A percentile compares a stretch with the other conserved stretches of the same genome.
Conservation (phyloP, 2,329 filamentous ascomycete species). For the Ceratocystis huliohia region DNA sequence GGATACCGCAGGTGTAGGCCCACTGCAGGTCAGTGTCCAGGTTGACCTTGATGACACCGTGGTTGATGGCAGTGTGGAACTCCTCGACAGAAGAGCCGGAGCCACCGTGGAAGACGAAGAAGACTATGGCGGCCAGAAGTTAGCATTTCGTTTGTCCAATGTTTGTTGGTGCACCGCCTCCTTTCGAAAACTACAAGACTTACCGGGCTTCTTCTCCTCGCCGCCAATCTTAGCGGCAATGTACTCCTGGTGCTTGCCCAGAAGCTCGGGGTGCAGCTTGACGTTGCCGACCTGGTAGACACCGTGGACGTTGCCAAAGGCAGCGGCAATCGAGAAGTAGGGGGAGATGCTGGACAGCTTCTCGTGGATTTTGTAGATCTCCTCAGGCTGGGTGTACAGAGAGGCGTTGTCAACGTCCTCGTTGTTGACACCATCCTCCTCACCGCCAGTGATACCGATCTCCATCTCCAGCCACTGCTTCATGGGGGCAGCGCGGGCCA, state of each 20-base stretch:
- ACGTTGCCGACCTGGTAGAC: slow-evolving; percentile 98
- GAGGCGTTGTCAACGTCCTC: slow-evolving; percentile 93
- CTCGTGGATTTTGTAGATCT: slow-evolving; percentile 85
- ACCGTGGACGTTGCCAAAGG: slow-evolving; percentile 97
- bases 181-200: not conserved
- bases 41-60: slow-evolving; percentile 99
- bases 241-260: slow-evolving; percentile 90
- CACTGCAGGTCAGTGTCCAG: slow-evolving; percentile 96
- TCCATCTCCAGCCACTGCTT: slow-evolving; percentile 99
- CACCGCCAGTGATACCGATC: slow-evolving; percentile 75
- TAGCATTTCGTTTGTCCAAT: not conserved
- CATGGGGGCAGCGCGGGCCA: slow-evolving; percentile 88
- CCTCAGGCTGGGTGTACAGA: slow-evolving; percentile 94
- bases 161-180: not conserved
- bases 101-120: slow-evolving; percentile 98
- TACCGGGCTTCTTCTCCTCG: slow-evolving; percentile 61
- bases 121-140: slow-evolving; percentile 36
- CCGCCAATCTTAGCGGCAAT: slow-evolving; percentile 67
- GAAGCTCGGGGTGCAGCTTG: slow-evolving; percentile 87
- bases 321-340: slow-evolving; percentile 96
- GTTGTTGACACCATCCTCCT: slow-evolving; percentile 96
- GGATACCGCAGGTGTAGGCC: slow-evolving; percentile 83
- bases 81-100: slow-evolving; percentile 84
- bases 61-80: slow-evolving; percentile 74
- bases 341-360: slow-evolving; percentile 73